Percentiles rank a stretch among this genome's conserved stretches.
Conservation (phyloP, 345 rosid species). For the Moricandia arvensis region DNA sequence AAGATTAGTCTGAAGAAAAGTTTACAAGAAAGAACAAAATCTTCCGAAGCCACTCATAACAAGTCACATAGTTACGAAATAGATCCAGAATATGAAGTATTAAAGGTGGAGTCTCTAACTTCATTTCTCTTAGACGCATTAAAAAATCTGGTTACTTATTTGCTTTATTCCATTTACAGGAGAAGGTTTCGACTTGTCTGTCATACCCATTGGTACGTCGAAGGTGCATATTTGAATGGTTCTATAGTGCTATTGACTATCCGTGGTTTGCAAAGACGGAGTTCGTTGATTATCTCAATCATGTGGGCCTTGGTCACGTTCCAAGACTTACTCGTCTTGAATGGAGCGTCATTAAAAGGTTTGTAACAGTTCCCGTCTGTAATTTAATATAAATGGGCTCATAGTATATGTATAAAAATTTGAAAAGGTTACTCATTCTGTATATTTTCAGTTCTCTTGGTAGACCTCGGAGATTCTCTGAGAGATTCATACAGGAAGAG, state of each 20-base stretch:
- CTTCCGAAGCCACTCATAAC: constrained; percentile 42
- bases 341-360: constrained; percentile 99
- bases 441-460: constrained; percentile 84
- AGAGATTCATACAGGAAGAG: constrained; percentile 71
- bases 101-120: constrained; percentile 49
- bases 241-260: constrained; percentile 91
- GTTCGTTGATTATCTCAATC: constrained; percentile 85
- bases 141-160: constrained; percentile 18
- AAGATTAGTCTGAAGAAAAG: constrained; percentile 56
- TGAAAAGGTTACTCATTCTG: constrained; percentile 10
- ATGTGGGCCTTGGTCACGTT: constrained; percentile 86
- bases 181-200: constrained; percentile 63
- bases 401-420: neutral
- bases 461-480: constrained; percentile 89
- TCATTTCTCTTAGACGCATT: constrained; percentile 6
- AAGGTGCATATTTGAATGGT: constrained; percentile 94
- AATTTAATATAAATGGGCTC: neutral
- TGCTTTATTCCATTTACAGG: constrained; percentile 44
- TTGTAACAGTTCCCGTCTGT: constrained; percentile 16
- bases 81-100: constrained; percentile 37
- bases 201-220: constrained; percentile 60
- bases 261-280: constrained; percentile 98
- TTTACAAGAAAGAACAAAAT: constrained; percentile 42
- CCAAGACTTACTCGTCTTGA: constrained; percentile 89
- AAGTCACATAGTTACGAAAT: constrained; percentile 35